Evolutionary conservation across 2,329 filamentous ascomycete species (phyloP).

Genomic region (Endothia cerciana): DNA sequence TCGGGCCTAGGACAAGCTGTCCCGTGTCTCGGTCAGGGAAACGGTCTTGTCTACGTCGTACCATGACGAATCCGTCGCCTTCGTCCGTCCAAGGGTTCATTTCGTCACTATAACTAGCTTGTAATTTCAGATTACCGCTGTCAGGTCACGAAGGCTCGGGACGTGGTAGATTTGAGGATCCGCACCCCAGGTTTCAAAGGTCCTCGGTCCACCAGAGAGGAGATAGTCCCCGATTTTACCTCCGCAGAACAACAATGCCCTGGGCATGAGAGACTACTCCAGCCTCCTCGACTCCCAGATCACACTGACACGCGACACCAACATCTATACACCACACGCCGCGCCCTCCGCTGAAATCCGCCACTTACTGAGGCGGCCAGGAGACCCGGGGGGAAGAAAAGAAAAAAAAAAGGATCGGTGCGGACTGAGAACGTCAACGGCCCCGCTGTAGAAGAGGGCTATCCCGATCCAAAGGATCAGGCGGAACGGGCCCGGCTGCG

Average conservation of each 20-base stretch:
- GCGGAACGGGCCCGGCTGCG: slow-evolving; percentile 5
- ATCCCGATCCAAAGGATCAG: not conserved
- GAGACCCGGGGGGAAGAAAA: too few species aligned
- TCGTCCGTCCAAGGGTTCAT: not conserved
- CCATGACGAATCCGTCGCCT: slow-evolving; percentile 2
- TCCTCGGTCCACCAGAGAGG: slow-evolving; percentile 8
- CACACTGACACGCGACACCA: not conserved
- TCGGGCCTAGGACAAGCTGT: not conserved
- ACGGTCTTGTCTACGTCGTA: not conserved
- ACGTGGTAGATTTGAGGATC: slow-evolving; percentile 2
- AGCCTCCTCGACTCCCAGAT: slow-evolving; percentile 1
- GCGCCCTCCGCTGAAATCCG: not conserved
- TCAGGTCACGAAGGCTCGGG: not conserved
- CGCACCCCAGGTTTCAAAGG: not conserved
- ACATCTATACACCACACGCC: not conserved
- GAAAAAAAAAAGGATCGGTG: not conserved
- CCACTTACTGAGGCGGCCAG: not conserved
- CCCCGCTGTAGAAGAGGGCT: not conserved
- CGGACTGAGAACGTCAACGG: not conserved
- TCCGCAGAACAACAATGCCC: not conserved
- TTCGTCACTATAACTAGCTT: not conserved
- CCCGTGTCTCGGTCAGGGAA: not conserved
- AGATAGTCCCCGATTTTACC: not conserved
- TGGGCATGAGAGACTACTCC: slow-evolving; percentile 3
- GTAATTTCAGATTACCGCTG: not conserved